Base-by-base conservation (phyloP, 2,329 filamentous ascomycete species). In the Mycosphaerella sp. region DNA sequence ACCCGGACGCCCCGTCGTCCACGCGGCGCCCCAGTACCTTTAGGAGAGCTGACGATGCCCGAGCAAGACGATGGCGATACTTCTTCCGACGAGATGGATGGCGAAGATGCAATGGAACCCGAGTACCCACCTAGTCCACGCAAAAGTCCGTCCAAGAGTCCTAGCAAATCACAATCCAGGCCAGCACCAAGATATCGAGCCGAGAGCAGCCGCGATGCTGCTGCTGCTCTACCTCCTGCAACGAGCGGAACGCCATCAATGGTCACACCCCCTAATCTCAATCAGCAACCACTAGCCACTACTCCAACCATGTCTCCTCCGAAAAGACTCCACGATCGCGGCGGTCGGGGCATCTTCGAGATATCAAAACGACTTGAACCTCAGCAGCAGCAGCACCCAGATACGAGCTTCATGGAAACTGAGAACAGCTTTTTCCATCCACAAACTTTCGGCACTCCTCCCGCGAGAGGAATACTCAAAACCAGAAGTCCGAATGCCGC, bases 41-140 rank as follows among this genome's bases (percentile, higher is more conserved):
- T 68, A 3, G 63, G 62, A 7, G 67, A 70, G 42, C 55, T 69
- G 5, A 59, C 59, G 4, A 57, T 69, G 10, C 54, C 54, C 6
- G 64, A 66, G 12, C 66, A 67, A 39, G 54, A 56, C n/a, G 56
- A 60, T 14, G 52, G 58, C 29, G 59, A 64, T 14, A 56, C 41
- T 26, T 53, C 54, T 9, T 26, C 53, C n/a, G 54, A 53, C 21
- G 57, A 62, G 14, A 51, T 23, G 17, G 54, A 56, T 8, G 54
- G 55, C 34, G 60, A 61, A 8, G 34, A 38, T n/a, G 6, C 26
- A 29, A 56, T 65, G 48, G 66, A 67, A 44, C 41, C 59, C n/a
- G 68, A 70, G 49, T 70, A 69, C 47, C 69, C 67, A 42, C 67
- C 67, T n/a, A 68, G 66, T 52, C 68, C 67, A 17, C 62, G 64